Base-by-base conservation (phyloP, 306 rosid species). In the Lathyrus sativus region DNA sequence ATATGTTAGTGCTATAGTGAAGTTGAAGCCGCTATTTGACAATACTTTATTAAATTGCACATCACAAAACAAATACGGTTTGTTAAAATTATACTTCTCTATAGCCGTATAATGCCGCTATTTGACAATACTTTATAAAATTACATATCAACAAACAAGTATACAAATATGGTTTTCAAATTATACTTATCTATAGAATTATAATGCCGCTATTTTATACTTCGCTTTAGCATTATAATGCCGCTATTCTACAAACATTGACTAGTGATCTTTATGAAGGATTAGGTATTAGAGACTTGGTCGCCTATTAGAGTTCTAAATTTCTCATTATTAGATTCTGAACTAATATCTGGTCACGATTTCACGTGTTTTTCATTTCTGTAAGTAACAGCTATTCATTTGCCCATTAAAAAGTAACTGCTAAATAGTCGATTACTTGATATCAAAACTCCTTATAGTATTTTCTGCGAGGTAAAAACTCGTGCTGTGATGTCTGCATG, bases 281-380 rank as follows among this genome's bases (percentile, higher is more conserved):
- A 73, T 69, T 62, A 18, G 4, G 26, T 11, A 7, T 17, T 29
- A 18, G 29, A 18, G 57, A 50, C 7, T 18, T 2, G 14, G 11
- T 19, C 3, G 10, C 22, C 0, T 58, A 45, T 2, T 17, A 26
- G 74, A 28, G 33, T 33, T 74, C 44, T 22, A 28, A 35, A 28
- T 77, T 28, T 58, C 33, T 35, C 33, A 4, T 8, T 67, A 44
- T 18, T 50, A 11, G 33, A 68, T 62, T 74, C 71, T 17, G 76
- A 56, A 46, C 18, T 22, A 13, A 26, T 69, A 65, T 70, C 60
- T 14, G 53, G 49, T 29, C 19, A 11, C 9, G n/a, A 49, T 66
- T 51, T 80, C 11, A 28, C 2, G 9, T 11, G 26, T 22, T 53
- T 51, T 53, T 19, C 59, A 10, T 1, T 22, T 53, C 6, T 41